Base-by-base conservation (phyloP, 2,329 filamentous ascomycete species). In the Zymoseptoria ardabiliae region DNA sequence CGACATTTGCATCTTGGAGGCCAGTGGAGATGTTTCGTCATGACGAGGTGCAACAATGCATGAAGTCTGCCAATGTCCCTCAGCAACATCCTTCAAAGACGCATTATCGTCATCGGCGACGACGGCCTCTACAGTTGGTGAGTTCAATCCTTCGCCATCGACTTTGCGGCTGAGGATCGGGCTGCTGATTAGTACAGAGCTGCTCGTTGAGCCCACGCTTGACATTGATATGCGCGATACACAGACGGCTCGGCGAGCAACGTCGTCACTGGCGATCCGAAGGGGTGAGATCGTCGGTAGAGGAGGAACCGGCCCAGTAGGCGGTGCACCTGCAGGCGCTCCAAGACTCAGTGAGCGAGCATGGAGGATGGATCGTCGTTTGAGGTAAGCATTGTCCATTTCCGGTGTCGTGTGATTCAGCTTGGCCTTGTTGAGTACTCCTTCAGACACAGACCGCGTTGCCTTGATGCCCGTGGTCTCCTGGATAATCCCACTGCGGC, bases 301-400 rank as follows among this genome's bases (percentile, higher is more conserved):
- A 17, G 77, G 75, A 17, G 77, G 77, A 0, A 79, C 68, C 9
- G 75, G 75, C 13, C 71, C 70, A 25, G 73, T 72, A 10, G 77
- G 77, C 7, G 73, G 75, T 50, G 69, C 68, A n/a, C 74, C 75
- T 8, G 68, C 59, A 53, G 66, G 69, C 53, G 67, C 72, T 54
- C 73, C 70, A 7, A 74, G 60, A 58, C 73, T 75, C 20, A 69
- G 60, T 1, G 73, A 73, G 35, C 73, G 66, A 10, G 62, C 57
- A 50, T 72, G 68, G 62, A 67, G 63, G 13, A 54, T 53, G 19
- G 65, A 67, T 50, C 69, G 59, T 28, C 35, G 35, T 45, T 45
- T 45, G 11, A 13, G 35, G 13, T 45, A 45, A 45, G 35, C 35
- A 6, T 45, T 45, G 5, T 17, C 35, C 35, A 45, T 45, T 13